These are phyloP conservation scores for Spergularia marina DNA, from an alignment of 148 eudicot genomes.

Conservation along the genomic window DNA sequence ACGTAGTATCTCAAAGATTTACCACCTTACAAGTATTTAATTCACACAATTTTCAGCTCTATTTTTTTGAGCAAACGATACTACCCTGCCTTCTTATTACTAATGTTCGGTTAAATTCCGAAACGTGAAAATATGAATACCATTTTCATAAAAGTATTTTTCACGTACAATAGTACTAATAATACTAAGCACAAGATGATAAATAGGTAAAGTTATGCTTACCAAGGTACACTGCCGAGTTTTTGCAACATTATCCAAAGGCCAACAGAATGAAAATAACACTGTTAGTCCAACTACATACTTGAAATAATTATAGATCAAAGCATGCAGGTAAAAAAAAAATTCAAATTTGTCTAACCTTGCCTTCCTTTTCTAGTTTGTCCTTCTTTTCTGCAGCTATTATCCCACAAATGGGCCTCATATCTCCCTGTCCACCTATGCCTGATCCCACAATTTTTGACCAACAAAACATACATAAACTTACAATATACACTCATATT, in stretches of 20 bases:
- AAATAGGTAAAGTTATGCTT: background rate
- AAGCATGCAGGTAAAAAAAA: too few relatives aligned
- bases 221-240: slow-evolving; percentile 54
- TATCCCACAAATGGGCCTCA: slow-evolving; percentile 92
- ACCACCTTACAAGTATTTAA: too few relatives aligned
- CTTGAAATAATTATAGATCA: background rate
- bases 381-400: slow-evolving; percentile 81
- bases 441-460: slow-evolving; percentile 19
- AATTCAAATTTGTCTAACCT: slow-evolving; percentile 38
- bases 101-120: too few relatives aligned
- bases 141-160: too few relatives aligned
- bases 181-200: background rate
- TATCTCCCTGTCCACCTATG: slow-evolving; percentile 94
- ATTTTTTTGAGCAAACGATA: too few relatives aligned
- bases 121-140: too few relatives aligned
- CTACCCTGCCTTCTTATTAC: too few relatives aligned
- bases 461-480: too few relatives aligned
- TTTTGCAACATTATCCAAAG: slow-evolving; percentile 10
- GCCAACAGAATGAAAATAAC: background rate
- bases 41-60: too few relatives aligned
- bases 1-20: too few relatives aligned
- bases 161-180: too few relatives aligned
- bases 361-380: slow-evolving; percentile 91
- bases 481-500: too few relatives aligned
- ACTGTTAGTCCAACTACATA: slow-evolving; percentile 23